Evolutionary conservation across 2,329 filamentous ascomycete genomes (phyloP).

Genomic region (Huntiella savannae): DNA sequence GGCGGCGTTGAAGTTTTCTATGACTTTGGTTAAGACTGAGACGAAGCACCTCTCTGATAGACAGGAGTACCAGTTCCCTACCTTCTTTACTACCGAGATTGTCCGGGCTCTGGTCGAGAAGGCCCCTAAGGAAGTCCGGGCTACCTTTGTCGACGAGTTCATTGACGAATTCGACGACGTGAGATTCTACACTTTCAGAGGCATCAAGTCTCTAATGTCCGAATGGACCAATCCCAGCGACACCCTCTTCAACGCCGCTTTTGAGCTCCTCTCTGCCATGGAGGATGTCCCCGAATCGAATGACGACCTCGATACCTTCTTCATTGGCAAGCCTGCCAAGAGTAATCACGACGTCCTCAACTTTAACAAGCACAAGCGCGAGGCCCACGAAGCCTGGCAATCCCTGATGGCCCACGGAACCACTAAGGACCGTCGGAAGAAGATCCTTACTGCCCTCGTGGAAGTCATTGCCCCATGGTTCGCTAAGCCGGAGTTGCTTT

Average conservation of each 20-base stretch:
- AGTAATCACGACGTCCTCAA: slow-evolving; percentile 48
- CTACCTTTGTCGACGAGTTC: slow-evolving; percentile 61
- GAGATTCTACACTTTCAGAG: slow-evolving; percentile 61
- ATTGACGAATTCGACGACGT: slow-evolving; percentile 68
- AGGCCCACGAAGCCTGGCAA: slow-evolving; percentile 75
- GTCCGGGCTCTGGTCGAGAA: slow-evolving; percentile 37
- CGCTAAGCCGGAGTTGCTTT: slow-evolving; percentile 65
- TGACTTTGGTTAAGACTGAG: slow-evolving; percentile 72
- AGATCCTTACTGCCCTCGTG: slow-evolving; percentile 55
- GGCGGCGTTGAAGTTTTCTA: slow-evolving; percentile 57
- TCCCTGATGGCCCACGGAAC: slow-evolving; percentile 50
- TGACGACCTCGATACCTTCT: slow-evolving; percentile 51
- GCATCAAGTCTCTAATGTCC: slow-evolving; percentile 32
- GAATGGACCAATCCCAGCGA: slow-evolving; percentile 15
- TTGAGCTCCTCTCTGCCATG: slow-evolving; percentile 45
- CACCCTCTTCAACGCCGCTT: slow-evolving; percentile 32
- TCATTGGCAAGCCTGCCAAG: slow-evolving; percentile 42
- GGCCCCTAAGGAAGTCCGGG: slow-evolving; percentile 38
- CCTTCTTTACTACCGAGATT: slow-evolving; percentile 8
- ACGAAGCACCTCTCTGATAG: slow-evolving; percentile 40
- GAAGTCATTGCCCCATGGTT: slow-evolving; percentile 78
- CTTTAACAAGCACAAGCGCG: slow-evolving; percentile 52
- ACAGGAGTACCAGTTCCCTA: slow-evolving; percentile 49
- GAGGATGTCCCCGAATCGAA: slow-evolving; percentile 50
- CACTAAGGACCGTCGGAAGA: slow-evolving; percentile 57